phyloP scores from a whole-genome alignment of 805 yeast species.

The Brettanomyces nanus region DNA sequence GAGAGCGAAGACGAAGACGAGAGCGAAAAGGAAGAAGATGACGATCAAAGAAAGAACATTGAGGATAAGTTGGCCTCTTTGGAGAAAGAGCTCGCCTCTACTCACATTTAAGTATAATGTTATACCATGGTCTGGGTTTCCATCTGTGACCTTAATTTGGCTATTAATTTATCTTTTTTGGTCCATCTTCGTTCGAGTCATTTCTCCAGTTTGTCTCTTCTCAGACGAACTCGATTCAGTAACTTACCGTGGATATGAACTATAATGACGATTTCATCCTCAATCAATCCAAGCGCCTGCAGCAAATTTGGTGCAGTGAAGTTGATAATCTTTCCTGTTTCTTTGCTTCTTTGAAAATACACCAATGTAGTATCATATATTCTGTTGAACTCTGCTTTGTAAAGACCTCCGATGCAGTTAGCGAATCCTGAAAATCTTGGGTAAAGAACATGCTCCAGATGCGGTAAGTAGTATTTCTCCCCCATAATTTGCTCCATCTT shows the following conservation, averaged over 20 bases:
- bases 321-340: slow-evolving; percentile 8
- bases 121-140: no score
- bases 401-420: slow-evolving; percentile 38
- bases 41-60: slow-evolving; percentile 19
- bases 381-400: slow-evolving; percentile 31
- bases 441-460: slow-evolving; percentile 53
- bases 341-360: slow-evolving; percentile 26
- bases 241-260: slow-evolving; percentile 42
- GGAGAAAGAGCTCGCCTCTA: slow-evolving; percentile 44
- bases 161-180: slow-evolving; percentile 51
- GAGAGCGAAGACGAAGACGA: slow-evolving; percentile 50
- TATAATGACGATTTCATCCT: slow-evolving; percentile 27
- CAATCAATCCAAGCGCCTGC: slow-evolving; percentile 28
- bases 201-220: slow-evolving; percentile 50
- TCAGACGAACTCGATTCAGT: slow-evolving; percentile 40
- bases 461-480: slow-evolving; percentile 52
- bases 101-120: slow-evolving; percentile 19
- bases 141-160: slow-evolving; percentile 27
- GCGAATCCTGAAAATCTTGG: slow-evolving; percentile 64
- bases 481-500: slow-evolving; percentile 46
- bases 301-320: slow-evolving; percentile 30
- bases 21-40: slow-evolving; percentile 40
- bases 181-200: slow-evolving; percentile 75
- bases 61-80: slow-evolving; percentile 27
- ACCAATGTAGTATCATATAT: slow-evolving; percentile 50